These are phyloP conservation scores for Phanerodontia chrysosporium DNA, from an alignment of 768 basidiomycete species.

Conservation along the genomic window DNA sequence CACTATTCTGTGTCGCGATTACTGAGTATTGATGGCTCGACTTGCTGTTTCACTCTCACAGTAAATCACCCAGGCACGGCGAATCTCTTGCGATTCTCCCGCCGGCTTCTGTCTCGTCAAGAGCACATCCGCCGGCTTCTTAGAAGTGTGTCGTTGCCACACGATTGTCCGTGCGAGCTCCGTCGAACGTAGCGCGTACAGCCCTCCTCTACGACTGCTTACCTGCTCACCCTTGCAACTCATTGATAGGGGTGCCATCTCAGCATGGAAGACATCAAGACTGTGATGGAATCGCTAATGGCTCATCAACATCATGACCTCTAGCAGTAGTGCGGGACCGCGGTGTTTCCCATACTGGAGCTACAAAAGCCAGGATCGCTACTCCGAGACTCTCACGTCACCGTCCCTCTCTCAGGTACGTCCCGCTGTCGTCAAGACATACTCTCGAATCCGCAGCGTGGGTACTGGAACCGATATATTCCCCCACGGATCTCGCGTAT, in stretches of 20 bases:
- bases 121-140: no score
- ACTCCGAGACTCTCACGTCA: slow-evolving; percentile 8
- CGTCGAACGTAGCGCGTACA: no score
- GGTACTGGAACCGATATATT: neutral
- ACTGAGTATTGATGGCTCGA: no score
- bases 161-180: no score
- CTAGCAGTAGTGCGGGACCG: neutral
- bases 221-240: neutral
- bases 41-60: no score
- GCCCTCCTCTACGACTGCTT: no score
- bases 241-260: neutral
- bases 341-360: neutral
- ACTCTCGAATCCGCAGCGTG: neutral
- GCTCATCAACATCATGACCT: neutral
- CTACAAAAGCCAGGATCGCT: slow-evolving; percentile 16
- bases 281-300: neutral
- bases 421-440: neutral
- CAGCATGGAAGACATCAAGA: neutral
- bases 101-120: no score
- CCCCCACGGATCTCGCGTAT: slow-evolving; percentile 5
- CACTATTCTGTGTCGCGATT: no score
- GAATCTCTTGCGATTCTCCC: no score
- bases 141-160: no score
- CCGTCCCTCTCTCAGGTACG: slow-evolving; percentile 6
- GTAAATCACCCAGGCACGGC: no score